Evolutionary conservation across 306 rosid genomes (phyloP).

Genomic region (Ammopiptanthus mongolicus): DNA sequence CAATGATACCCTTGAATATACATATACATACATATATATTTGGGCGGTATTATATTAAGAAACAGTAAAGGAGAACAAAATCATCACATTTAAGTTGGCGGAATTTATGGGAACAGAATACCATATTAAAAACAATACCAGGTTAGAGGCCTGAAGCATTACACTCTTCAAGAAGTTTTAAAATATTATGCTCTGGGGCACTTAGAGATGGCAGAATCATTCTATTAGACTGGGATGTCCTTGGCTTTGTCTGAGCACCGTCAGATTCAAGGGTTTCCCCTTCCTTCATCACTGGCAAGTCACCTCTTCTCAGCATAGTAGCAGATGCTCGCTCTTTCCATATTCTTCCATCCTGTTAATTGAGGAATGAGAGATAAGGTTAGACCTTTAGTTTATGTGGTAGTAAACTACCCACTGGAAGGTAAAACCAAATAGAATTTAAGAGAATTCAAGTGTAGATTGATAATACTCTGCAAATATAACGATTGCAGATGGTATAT

Average conservation of each 20-base stretch:
- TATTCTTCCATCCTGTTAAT: constrained; percentile 81
- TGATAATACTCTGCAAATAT: no score
- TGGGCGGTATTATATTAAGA: not conserved
- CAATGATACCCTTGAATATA: constrained; percentile 25
- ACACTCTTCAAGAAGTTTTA: constrained; percentile 88
- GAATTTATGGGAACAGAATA: constrained; percentile 21
- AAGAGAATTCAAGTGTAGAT: no score
- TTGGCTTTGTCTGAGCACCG: constrained; percentile 38
- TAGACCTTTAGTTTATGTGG: not conserved
- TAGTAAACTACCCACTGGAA: no score
- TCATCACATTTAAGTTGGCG: not conserved
- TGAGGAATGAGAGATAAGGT: not conserved
- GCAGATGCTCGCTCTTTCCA: constrained; percentile 94
- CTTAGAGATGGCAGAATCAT: constrained; percentile 80
- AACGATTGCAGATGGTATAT: no score
- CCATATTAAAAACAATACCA: constrained; percentile 31
- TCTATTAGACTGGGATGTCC: constrained; percentile 46
- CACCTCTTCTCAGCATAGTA: constrained; percentile 60
- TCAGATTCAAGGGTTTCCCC: constrained; percentile 44
- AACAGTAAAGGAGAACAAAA: not conserved
- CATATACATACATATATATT: constrained; percentile 18
- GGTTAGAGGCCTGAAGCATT: constrained; percentile 64
- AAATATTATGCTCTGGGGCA: constrained; percentile 85
- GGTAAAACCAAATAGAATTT: no score
- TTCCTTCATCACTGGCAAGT: constrained; percentile 79